Evolutionary conservation across 352 stramenopile genomes (phyloP), one percentile per base, ranked within the genome.

Genomic region (Aphanomyces astaci): DNA sequence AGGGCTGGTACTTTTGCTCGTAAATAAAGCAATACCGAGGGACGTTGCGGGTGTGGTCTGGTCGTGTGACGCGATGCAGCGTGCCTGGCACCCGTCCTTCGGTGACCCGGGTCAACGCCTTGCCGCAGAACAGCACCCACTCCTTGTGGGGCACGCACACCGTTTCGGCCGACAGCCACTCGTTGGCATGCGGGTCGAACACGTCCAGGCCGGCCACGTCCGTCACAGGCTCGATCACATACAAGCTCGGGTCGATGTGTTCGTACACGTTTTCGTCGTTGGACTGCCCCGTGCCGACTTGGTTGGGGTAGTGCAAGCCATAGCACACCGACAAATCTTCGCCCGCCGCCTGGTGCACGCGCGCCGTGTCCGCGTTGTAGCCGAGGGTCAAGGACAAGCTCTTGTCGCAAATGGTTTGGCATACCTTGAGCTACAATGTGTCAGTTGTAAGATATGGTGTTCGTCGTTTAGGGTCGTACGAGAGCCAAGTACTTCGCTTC

Each of bases 1-100:
- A 86, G 19, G 80, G 72, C 51, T 81, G 75, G 54, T 87, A 87
- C 60, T 87, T 87, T 66, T 87, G 79, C 72, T 87, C 79, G 49
- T 85, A 87, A 39, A 87, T 80, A 59, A 87, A 77, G 70, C 79
- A 87, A 63, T 84, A 85, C 28, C 79, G 73, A 9, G 60, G 28
- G 11, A 67, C 19, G 28, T 70, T 54, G 17, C 70, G 59, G 31
- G 78, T 71, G 13, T 68, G 66, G 19, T 70, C 79, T 40, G 76
- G 76, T 45, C 76, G 75, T 4, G 52, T 70, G 51, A 87, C 79
- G 39, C 79, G 77, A 65, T 87, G 79, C 39, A 84, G 64, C 15
- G 79, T 84, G 60, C 79, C 79, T 36, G 72, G 71, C 27, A 87
- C 81, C 13, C 77, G 79, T 17, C 76, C 74, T 51, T 83, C 45